Percentiles rank a stretch among this genome's conserved stretches.
These are phyloP conservation scores for Ogataea degrootiae DNA, from an alignment of 805 yeast genomes.

Conservation along the genomic window DNA sequence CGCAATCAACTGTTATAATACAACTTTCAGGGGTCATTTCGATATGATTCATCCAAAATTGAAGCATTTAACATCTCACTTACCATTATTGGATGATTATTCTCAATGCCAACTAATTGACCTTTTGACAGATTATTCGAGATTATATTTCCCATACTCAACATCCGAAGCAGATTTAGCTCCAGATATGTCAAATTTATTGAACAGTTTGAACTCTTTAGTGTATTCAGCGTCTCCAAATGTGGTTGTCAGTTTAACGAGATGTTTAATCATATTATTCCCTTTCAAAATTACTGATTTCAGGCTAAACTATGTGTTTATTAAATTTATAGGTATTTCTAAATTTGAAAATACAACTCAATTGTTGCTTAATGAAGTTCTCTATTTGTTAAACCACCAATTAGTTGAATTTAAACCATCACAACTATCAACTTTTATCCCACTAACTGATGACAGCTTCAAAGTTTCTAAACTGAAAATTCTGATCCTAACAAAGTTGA, in stretches of 20 bases:
- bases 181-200: slow-evolving; percentile 52
- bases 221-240: slow-evolving; percentile 49
- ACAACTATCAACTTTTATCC: slow-evolving; percentile 44
- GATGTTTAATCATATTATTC: slow-evolving; percentile 52
- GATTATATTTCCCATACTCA: slow-evolving; percentile 57
- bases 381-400: slow-evolving; percentile 25
- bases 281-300: slow-evolving; percentile 50
- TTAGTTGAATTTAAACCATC: slow-evolving; percentile 32
- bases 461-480: slow-evolving; percentile 50
- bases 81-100: slow-evolving; percentile 65
- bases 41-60: slow-evolving; percentile 69
- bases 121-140: slow-evolving; percentile 60
- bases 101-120: slow-evolving; percentile 57
- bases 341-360: slow-evolving; percentile 7
- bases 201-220: slow-evolving; percentile 42
- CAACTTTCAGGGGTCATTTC: slow-evolving; percentile 51
- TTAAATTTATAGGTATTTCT: slow-evolving; percentile 21
- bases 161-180: slow-evolving; percentile 32
- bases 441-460: slow-evolving; percentile 50
- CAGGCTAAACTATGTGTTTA: slow-evolving; percentile 46
- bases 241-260: slow-evolving; percentile 57
- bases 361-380: slow-evolving; percentile 13
- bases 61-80: slow-evolving; percentile 36
- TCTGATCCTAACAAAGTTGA: slow-evolving; percentile 54
- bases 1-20: slow-evolving; percentile 53